A percentile compares a stretch with the other conserved stretches of the same genome.
Evolutionary conservation across 2,329 filamentous ascomycete species (phyloP).

Genomic region (Exophiala calicioides): DNA sequence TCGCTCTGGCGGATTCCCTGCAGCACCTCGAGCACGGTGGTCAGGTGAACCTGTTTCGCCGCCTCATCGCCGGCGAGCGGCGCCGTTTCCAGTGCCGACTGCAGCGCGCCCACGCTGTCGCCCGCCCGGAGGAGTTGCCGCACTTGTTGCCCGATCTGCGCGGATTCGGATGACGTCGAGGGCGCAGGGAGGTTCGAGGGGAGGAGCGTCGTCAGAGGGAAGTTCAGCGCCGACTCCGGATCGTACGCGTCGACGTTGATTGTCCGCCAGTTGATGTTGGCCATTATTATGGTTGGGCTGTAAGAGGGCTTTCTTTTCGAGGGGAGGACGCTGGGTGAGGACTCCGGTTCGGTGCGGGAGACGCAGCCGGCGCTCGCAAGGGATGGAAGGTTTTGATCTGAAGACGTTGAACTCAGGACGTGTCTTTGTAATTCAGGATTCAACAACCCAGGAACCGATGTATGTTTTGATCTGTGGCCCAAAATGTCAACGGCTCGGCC

Average conservation of each 20-base stretch:
- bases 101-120: conserved; percentile 82
- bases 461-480: too few relatives aligned
- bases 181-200: conserved; percentile 69
- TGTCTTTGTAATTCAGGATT: too few relatives aligned
- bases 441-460: too few relatives aligned
- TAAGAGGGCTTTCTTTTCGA: background rate
- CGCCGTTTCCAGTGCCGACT: conserved; percentile 79
- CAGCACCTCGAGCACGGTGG: conserved; percentile 87
- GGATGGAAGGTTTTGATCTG: too few relatives aligned
- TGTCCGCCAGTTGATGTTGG: conserved; percentile 70
- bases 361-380: too few relatives aligned
- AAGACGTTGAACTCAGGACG: too few relatives aligned
- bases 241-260: conserved; percentile 93
- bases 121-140: conserved; percentile 84
- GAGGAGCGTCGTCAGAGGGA: conserved; percentile 80
- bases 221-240: conserved; percentile 87
- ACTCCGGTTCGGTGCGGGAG: too few relatives aligned
- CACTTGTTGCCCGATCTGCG: conserved; percentile 75
- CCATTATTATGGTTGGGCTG: conserved; percentile 36
- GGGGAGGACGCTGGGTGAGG: too few relatives aligned
- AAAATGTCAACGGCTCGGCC: too few relatives aligned
- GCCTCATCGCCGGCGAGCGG: conserved; percentile 63
- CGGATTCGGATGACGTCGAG: conserved; percentile 74
- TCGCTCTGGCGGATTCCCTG: conserved; percentile 96
- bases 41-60: conserved; percentile 78